Percentiles rank a stretch among this genome's conserved stretches.
Evolutionary conservation across 441 rosid species (phyloP).

Genomic region (Pelargonium cotyledonis): DNA sequence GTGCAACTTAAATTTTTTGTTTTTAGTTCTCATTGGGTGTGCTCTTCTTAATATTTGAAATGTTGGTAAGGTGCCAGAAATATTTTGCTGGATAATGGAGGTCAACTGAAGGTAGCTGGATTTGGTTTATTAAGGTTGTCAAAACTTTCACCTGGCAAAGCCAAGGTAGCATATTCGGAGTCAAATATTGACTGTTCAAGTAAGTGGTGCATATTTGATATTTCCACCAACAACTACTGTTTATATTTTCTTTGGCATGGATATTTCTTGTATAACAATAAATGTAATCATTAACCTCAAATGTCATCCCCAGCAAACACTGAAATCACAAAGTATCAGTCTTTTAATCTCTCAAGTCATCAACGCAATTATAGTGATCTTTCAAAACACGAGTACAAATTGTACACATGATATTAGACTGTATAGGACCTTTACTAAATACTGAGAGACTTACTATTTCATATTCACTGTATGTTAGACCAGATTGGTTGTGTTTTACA

Average conservation of each 20-base stretch:
- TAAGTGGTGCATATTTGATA: slow-evolving; percentile 36
- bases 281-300: neutral
- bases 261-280: neutral
- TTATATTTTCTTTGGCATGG: neutral
- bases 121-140: slow-evolving; percentile 72
- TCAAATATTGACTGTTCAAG: slow-evolving; percentile 47
- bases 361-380: neutral
- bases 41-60: slow-evolving; percentile 60
- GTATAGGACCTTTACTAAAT: neutral
- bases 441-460: neutral
- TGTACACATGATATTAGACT: neutral
- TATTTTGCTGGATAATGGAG: slow-evolving; percentile 92
- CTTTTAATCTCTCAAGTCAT: neutral
- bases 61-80: slow-evolving; percentile 99
- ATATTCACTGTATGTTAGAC: neutral
- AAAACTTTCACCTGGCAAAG: slow-evolving; percentile 55
- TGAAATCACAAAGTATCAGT: neutral
- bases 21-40: slow-evolving; percentile 22
- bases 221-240: neutral
- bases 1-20: slow-evolving; percentile 7
- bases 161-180: slow-evolving; percentile 43
- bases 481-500: neutral
- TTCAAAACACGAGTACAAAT: neutral
- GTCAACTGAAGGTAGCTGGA: slow-evolving; percentile 76
- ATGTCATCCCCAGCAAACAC: neutral